Evolutionary conservation across 768 basidiomycete genomes (phyloP), one percentile per base, ranked within the genome.

Genomic region (Trametes coccinea): DNA sequence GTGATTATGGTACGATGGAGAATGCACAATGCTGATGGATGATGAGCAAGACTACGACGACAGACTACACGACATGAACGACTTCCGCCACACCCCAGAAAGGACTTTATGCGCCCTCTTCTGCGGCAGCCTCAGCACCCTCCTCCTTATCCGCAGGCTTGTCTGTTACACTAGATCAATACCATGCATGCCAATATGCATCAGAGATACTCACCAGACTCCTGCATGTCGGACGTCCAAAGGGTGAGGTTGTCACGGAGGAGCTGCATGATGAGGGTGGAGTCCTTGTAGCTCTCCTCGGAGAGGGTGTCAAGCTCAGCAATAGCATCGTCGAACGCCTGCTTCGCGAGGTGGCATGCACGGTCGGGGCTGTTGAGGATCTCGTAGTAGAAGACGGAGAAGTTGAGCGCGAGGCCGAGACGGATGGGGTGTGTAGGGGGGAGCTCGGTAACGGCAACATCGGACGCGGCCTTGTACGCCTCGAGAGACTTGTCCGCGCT

Each of bases 371-470:
- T 92, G 87, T 97, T 97, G 77, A 97, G 88, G 75, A 98, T 97
- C 79, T 98, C 95, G 81, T 97, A 97, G 86, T 98, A 98, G 85
- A 98, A 98, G 52, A 98, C 95, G 56, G 94, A 97, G 87, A 98
- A 98, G 86, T 98, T 98, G 73, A 98, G 84, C 48, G 95, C 95
- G 57, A 98, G 91, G 77, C 96, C 96, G 65, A 98, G 92, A 72
- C 95, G 95, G 79, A 98, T 98, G 65, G 95, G 95, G 80, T 97
- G 95, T 73, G 95, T 97, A 33, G 92, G 91, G 29, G 90, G 93
- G 46, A 98, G 90, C 78, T 97, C 93, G 53, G 90, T 94, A 70
- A 95, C 90, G 69, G 95, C 95, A 75, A 98, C 94, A 66, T 96
- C 93, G 52, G 95, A 97, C 56, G 95, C 95, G 56, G 92, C 91